Evolutionary conservation across 108 stramenopile genomes (phyloP), one percentile per base, ranked within the genome.

Genomic region (Chaetoceros tenuissimus): DNA sequence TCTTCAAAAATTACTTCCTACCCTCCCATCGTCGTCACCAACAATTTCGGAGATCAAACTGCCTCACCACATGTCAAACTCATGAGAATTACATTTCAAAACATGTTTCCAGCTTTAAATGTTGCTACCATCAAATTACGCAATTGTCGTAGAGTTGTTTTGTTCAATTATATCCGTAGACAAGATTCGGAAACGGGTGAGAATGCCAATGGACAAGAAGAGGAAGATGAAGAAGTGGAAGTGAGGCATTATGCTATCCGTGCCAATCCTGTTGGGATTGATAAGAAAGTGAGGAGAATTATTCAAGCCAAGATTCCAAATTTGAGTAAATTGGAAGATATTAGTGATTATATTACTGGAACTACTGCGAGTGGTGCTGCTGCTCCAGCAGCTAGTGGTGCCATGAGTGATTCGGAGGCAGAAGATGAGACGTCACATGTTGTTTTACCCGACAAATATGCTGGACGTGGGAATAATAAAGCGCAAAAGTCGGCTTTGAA

Each of bases 21-120:
- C 63, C 77, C 96, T 34, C 96, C 97, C 7, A 71, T 98, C 26
- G 96, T 99, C 16, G 99, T 99, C 26, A 95, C 97, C 8, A 98
- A 98, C 74, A 98, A 97, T 72, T 99, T 99, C 68, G 95, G 94
- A 22, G 95, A 95, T 79, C 81, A 56, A 5, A 62, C 73, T 8
- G 89, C 86, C 0, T 53, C 77, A 27, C 92, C 89, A 3, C 95
- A 98, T 50, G 84, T 99, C 44, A 96, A 96, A 74, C 57, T 98
- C 23, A 89, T 96, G 92, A 81, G 92, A 28, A 91, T 98, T 48
- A 96, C 97, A 1, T 97, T 99, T 62, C 97, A 99, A 72, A 94
- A 96, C 58, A 95, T 99, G 96, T 99, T 98, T 63, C 98, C 97
- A 40, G 82, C 98, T 0, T 95, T 98, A 45, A 96, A 99, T 74